These are phyloP conservation scores for Aspergillus alliaceus DNA, from an alignment of 2,329 filamentous ascomycete species.

Conservation along the genomic window DNA sequence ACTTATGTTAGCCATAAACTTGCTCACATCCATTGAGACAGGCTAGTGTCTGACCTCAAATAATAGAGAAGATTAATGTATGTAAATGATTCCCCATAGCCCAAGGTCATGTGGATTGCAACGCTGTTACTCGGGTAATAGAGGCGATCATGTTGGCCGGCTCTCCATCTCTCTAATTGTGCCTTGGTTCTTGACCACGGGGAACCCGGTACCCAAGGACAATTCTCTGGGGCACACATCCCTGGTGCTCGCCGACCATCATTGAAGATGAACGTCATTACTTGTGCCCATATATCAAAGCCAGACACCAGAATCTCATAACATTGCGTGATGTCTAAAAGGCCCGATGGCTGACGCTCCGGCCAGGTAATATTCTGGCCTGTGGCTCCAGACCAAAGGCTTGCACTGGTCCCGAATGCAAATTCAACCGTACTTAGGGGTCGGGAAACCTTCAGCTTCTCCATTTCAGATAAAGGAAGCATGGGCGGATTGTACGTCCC, in stretches of 20 bases:
- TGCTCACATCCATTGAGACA: not conserved
- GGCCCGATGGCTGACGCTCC: not conserved
- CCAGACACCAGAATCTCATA: constrained; percentile 1
- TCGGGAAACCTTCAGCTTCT: not conserved
- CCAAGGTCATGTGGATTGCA: not conserved
- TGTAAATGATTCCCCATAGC: constrained; percentile 1
- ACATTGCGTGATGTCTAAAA: constrained; percentile 1
- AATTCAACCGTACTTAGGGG: not conserved
- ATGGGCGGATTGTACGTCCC: not conserved
- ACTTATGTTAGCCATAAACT: not conserved
- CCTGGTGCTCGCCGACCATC: not conserved
- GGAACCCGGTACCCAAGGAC: not conserved
- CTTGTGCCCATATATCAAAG: constrained; percentile 3
- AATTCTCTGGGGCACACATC: constrained; percentile 3
- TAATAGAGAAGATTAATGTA: constrained; percentile 2
- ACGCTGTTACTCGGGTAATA: constrained; percentile 1
- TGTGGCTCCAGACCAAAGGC: not conserved
- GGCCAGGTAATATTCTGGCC: not conserved
- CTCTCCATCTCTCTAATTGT: not conserved
- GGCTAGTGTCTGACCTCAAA: not conserved
- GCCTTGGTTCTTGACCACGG: not conserved
- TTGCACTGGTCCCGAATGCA: not conserved
- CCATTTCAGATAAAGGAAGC: not conserved
- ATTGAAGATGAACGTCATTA: constrained; percentile 6
- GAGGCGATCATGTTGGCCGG: not conserved